Conservation (phyloP, 257 asterid species). For the Penstemon newberryi region DNA sequence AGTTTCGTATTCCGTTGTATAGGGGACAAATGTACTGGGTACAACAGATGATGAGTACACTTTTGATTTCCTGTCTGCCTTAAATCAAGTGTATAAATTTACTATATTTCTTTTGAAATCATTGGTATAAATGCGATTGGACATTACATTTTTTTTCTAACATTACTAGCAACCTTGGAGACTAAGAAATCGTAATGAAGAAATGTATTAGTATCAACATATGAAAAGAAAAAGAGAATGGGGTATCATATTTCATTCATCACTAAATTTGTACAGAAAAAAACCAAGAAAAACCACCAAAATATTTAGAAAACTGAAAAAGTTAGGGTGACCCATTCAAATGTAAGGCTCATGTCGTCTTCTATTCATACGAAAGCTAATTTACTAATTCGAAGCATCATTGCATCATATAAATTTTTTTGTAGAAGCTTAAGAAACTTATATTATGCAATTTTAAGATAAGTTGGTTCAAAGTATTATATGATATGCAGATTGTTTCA, state of each 20-base stretch:
- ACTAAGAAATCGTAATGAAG: too few relatives aligned
- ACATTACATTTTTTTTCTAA: too few relatives aligned
- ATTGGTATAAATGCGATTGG: neutral
- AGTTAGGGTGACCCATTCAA: neutral
- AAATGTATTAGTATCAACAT: too few relatives aligned
- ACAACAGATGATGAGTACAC: neutral
- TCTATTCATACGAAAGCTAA: neutral
- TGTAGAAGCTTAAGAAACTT: neutral
- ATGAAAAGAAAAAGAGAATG: too few relatives aligned
- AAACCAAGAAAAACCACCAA: too few relatives aligned
- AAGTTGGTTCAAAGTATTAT: slow-evolving; percentile 4
- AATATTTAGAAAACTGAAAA: too few relatives aligned
- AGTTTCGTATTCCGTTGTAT: neutral
- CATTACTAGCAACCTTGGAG: too few relatives aligned
- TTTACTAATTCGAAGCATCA: neutral
- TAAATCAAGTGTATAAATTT: neutral
- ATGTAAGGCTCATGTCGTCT: slow-evolving; percentile 5
- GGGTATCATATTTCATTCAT: too few relatives aligned
- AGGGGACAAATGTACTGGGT: neutral
- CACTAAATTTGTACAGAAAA: too few relatives aligned
- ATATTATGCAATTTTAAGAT: neutral
- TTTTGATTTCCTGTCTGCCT: neutral
- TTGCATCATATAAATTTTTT: neutral
- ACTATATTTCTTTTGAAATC: neutral
- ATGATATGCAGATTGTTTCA: slow-evolving; percentile 4